Evolutionary conservation across 139 green algal species (phyloP).

Genomic region (Chlorella sorokiniana): DNA sequence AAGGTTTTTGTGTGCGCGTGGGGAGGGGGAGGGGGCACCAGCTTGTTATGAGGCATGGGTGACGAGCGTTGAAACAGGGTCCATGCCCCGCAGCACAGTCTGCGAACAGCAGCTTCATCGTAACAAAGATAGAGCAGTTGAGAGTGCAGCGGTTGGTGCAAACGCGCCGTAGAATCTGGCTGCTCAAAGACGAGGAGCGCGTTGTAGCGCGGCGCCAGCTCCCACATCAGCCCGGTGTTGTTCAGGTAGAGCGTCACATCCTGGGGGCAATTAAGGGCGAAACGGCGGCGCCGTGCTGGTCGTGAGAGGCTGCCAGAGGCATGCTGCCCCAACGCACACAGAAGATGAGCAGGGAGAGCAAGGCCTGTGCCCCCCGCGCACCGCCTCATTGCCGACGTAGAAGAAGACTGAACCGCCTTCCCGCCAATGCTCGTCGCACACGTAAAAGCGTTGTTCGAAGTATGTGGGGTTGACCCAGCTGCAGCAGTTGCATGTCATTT

Average conservation of each 20-base stretch:
- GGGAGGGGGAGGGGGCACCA: not conserved
- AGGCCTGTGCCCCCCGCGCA: not conserved
- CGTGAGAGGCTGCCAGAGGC: too few relatives aligned
- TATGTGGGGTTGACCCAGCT: conserved; percentile 32
- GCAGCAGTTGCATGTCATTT: not conserved
- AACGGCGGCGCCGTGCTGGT: too few relatives aligned
- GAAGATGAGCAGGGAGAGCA: not conserved
- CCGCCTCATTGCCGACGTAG: conserved; percentile 85
- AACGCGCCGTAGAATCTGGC: conserved; percentile 52
- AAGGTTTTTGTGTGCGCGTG: too few relatives aligned
- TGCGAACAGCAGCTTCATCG: too few relatives aligned
- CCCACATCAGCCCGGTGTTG: conserved; percentile 75
- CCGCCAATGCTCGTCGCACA: conserved; percentile 75
- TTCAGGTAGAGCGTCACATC: conserved; percentile 76
- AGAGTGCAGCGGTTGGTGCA: not conserved
- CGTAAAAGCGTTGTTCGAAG: conserved; percentile 82
- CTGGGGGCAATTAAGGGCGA: not conserved
- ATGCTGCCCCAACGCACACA: not conserved
- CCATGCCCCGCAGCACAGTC: too few relatives aligned
- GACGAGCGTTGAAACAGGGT: too few relatives aligned
- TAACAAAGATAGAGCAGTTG: too few relatives aligned
- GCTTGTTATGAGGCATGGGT: not conserved
- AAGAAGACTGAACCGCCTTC: conserved; percentile 80
- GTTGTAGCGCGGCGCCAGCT: conserved; percentile 43
- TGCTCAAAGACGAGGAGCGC: conserved; percentile 63